A percentile compares a stretch with the other conserved stretches of the same genome.
Conservation (phyloP, 768 basidiomycete genomes). For the Tremella fuciformis region DNA sequence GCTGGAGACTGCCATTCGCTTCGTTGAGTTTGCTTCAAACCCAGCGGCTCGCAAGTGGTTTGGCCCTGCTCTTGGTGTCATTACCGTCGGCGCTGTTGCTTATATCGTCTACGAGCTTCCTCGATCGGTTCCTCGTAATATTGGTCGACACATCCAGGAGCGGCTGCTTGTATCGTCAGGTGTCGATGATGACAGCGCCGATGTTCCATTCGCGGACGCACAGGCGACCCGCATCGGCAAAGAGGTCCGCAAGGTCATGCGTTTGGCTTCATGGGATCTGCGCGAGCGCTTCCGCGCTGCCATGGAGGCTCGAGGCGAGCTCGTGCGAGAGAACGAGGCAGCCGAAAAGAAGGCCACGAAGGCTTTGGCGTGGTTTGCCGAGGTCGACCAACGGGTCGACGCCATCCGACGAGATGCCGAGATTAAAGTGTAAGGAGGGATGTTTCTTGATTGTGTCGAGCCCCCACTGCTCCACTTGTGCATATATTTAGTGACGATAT, state of each 20-base stretch:
- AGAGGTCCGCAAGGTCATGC: conserved; percentile 90
- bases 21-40: conserved; percentile 76
- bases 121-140: conserved; percentile 76
- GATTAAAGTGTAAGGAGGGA: conserved; percentile 22
- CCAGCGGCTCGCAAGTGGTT: conserved; percentile 74
- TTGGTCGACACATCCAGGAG: conserved; percentile 76
- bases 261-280: conserved; percentile 86
- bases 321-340: conserved; percentile 74
- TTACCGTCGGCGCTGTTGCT: conserved; percentile 43
- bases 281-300: conserved; percentile 74
- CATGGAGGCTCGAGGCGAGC: conserved; percentile 72
- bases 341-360: conserved; percentile 65
- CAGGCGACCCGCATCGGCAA: conserved; percentile 69
- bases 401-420: conserved; percentile 45
- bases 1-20: conserved; percentile 71
- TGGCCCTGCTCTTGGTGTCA: conserved; percentile 75
- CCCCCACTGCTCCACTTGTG: neutral
- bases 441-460: neutral
- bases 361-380: conserved; percentile 71
- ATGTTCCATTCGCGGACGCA: conserved; percentile 61
- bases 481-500: neutral
- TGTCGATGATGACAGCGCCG: conserved; percentile 49
- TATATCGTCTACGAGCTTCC: conserved; percentile 88
- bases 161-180: conserved; percentile 56
- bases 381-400: conserved; percentile 57